phyloP scores from a whole-genome alignment of 441 rosid genomes.

The Rhodomyrtus psidioides region DNA sequence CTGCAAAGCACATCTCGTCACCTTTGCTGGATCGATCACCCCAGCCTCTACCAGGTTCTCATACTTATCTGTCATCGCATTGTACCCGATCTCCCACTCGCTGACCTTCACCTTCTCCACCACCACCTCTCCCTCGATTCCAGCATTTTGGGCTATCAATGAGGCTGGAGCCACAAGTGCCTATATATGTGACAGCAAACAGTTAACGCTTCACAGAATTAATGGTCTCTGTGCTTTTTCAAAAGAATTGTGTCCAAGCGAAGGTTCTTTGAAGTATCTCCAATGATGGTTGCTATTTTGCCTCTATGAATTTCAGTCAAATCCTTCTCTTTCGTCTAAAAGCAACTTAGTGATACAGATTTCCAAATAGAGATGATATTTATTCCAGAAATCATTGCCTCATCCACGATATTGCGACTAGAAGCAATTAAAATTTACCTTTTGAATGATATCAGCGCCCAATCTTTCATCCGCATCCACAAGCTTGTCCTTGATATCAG shows the following conservation, averaged over 20 bases:
- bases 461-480: conserved; percentile 70
- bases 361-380: background rate
- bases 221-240: background rate
- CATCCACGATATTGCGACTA: background rate
- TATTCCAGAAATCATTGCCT: background rate
- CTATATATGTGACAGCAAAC: conserved; percentile 10
- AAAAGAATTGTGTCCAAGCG: background rate
- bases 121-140: conserved; percentile 90
- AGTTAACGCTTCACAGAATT: background rate
- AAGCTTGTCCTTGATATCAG: conserved; percentile 62
- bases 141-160: conserved; percentile 90
- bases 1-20: conserved; percentile 86
- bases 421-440: conserved; percentile 34
- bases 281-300: background rate
- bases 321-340: background rate
- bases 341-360: background rate
- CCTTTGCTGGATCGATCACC: conserved; percentile 94
- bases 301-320: too few species aligned
- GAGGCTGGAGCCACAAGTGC: conserved; percentile 81
- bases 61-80: conserved; percentile 78
- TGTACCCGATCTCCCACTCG: conserved; percentile 91
- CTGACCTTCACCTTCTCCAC: conserved; percentile 65
- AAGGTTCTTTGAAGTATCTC: background rate
- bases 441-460: conserved; percentile 91
- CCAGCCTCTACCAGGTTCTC: conserved; percentile 88